Conservation (phyloP, 2,329 filamentous ascomycete genomes). For the Fusarium temperatum region DNA sequence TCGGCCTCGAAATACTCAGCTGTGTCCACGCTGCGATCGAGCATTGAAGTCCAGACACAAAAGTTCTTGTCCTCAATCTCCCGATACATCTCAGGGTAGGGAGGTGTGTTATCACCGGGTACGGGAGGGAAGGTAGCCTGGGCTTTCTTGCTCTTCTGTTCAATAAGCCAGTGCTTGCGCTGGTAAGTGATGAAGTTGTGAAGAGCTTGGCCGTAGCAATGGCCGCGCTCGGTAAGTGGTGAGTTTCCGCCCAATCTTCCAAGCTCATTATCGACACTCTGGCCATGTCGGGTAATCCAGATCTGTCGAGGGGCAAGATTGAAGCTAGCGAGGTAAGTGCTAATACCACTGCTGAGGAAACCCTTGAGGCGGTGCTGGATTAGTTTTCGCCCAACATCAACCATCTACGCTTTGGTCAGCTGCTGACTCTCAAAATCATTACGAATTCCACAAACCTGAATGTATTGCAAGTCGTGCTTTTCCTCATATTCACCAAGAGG, state of each 20-base stretch:
- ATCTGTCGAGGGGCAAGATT: conserved; percentile 95
- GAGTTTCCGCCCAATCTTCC: conserved; percentile 94
- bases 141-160: conserved; percentile 80
- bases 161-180: conserved; percentile 81
- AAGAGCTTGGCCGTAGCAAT: conserved; percentile 80
- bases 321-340: conserved; percentile 96
- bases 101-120: conserved; percentile 91
- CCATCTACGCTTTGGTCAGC: conserved; percentile 69
- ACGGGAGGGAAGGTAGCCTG: conserved; percentile 87
- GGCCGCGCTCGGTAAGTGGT: conserved; percentile 80
- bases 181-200: conserved; percentile 86
- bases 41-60: conserved; percentile 98
- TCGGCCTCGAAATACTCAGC: conserved; percentile 89
- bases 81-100: conserved; percentile 84
- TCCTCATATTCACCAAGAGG: conserved; percentile 93
- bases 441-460: conserved; percentile 64
- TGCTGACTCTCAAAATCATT: not conserved
- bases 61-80: conserved; percentile 85
- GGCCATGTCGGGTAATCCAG: conserved; percentile 96
- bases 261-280: conserved; percentile 85
- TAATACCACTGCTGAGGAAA: conserved; percentile 90
- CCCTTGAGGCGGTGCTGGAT: conserved; percentile 90
- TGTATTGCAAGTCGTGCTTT: conserved; percentile 89
- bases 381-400: conserved; percentile 95
- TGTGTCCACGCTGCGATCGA: conserved; percentile 87